Conservation (phyloP, 805 yeast genomes). For the Candida xiaguanensis region DNA sequence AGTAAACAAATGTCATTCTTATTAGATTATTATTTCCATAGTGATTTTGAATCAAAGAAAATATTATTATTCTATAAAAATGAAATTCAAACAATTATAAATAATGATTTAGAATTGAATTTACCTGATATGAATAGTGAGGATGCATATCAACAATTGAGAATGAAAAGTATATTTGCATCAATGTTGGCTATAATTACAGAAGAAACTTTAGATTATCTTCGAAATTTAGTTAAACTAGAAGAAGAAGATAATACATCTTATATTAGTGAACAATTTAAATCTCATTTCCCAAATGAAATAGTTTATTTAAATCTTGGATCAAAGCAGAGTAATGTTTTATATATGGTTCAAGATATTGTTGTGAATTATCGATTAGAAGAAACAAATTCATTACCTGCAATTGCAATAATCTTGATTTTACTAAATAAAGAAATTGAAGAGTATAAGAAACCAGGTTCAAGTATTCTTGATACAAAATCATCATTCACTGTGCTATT, state of each 20-base stretch:
- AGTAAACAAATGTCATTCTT: conserved; percentile 24
- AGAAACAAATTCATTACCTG: not conserved
- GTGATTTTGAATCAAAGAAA: conserved; percentile 17
- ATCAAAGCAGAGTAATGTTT: conserved; percentile 11
- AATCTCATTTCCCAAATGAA: conserved; percentile 23
- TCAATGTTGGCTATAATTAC: conserved; percentile 28
- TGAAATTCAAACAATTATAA: conserved; percentile 19
- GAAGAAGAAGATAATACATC: conserved; percentile 9
- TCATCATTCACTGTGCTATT: conserved; percentile 16
- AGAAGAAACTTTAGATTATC: conserved; percentile 25
- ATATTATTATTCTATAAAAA: conserved; percentile 22
- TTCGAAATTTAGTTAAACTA: conserved; percentile 3
- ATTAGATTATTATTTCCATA: conserved; percentile 24
- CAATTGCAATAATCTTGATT: conserved; percentile 18
- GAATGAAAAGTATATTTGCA: conserved; percentile 24
- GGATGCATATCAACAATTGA: conserved; percentile 12
- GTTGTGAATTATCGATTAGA: not conserved
- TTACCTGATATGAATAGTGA: conserved; percentile 5
- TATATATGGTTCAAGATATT: conserved; percentile 14
- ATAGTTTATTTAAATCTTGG: conserved; percentile 13
- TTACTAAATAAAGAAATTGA: conserved; percentile 21
- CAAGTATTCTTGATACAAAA: conserved; percentile 12
- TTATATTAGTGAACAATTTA: conserved; percentile 13
- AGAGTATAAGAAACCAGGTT: conserved; percentile 16
- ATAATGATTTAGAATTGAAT: conserved; percentile 11